Base-by-base conservation (phyloP, 2,329 filamentous ascomycete genomes). In the Mycosphaerella sp. region DNA sequence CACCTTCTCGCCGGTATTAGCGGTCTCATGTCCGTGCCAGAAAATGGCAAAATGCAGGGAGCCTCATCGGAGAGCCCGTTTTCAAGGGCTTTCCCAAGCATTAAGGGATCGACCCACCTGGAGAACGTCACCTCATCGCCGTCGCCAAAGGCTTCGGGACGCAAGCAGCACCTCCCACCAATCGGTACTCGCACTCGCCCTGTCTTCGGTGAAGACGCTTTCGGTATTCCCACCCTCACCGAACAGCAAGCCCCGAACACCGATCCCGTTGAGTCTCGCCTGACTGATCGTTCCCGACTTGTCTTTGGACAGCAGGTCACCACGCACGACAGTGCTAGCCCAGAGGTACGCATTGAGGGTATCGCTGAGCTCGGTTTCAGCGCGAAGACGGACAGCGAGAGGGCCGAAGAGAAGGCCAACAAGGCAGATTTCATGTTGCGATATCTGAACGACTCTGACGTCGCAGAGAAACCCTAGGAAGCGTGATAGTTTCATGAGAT, bases 101-200 rank as follows among this genome's bases (percentile, higher is more conserved):
- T 18, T 25, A 21, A 21, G 21, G 21, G 21, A 21, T 21, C 21
- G 21, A 21, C 21, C 4, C 21, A 21, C 6, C 21, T 21, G 21
- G 21, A 21, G 21, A 12, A 37, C 36, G 16, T 17, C 28, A 16
- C 21, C 16, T 18, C 37, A 7, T 18, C 37, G 8, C 14, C 7
- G 7, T 41, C 45, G 4, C 16, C 45, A 6, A 27, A 46, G 39
- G 32, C 45, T 27, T 32, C 47, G 17, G 30, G 35, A 30, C 41
- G 44, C 35, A 43, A 45, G 45, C 45, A 41, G 45, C 41, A 16
- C 12, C 52, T 50, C 42, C 52, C 52, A 16, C 55, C 55, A 3
- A 55, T 58, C 17, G 56, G 56, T 28, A 58, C 56, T 34, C 50
- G 56, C 28, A 55, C 53, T 28, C 50, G 56, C 25, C 50, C 53